These are phyloP conservation scores for Calonectria multiphialidica DNA, from an alignment of 2,329 filamentous ascomycete genomes.

Conservation along the genomic window DNA sequence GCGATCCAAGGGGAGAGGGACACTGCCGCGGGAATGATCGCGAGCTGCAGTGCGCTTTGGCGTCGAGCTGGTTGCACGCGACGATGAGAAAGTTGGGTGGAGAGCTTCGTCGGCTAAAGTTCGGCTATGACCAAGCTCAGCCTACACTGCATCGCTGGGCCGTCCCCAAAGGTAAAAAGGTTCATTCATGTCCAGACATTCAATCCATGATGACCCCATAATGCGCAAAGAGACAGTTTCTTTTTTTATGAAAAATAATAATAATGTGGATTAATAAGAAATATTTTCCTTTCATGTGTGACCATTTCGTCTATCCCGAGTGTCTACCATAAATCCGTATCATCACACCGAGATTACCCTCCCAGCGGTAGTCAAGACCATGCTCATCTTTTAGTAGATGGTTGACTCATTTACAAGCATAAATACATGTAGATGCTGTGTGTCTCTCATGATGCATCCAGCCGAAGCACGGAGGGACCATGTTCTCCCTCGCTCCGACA, in stretches of 20 bases:
- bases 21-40: constrained; percentile 31
- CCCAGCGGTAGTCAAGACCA: neutral
- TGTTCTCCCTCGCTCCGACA: neutral
- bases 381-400: constrained; percentile 3
- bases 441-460: constrained; percentile 27
- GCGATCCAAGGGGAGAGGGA: constrained; percentile 26
- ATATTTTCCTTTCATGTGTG: neutral
- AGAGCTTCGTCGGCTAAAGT: constrained; percentile 42
- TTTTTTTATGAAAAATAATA: neutral
- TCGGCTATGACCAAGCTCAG: constrained; percentile 28
- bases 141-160: neutral
- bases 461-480: constrained; percentile 16
- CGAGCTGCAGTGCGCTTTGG: constrained; percentile 33
- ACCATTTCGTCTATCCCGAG: constrained; percentile 33
- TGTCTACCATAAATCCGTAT: constrained; percentile 23
- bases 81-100: constrained; percentile 36
- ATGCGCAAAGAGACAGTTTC: neutral
- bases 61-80: constrained; percentile 40
- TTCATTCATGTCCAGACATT: neutral
- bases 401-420: constrained; percentile 23
- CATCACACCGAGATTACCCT: constrained; percentile 18
- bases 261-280: neutral
- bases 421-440: constrained; percentile 21
- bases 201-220: neutral
- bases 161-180: neutral